Evolutionary conservation across 2,329 filamentous ascomycete species (phyloP), one percentile per base, ranked within the genome.

Genomic region (Thielaviopsis cerberus): DNA sequence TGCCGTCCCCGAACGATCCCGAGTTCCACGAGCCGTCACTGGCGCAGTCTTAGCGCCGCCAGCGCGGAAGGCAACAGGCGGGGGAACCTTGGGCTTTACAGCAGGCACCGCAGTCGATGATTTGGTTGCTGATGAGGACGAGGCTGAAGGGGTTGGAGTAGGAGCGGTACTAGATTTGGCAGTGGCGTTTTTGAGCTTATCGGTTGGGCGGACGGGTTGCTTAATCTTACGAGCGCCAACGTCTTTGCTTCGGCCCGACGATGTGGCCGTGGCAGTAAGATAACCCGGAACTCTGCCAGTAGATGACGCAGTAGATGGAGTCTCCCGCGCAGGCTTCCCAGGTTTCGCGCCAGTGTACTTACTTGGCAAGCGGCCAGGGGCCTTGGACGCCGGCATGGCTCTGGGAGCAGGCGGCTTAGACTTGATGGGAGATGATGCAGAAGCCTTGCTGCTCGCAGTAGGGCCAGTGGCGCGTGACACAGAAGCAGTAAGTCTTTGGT

Each of bases 401-500:
- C 50, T 52, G 45, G 58, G 58, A 62, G 45, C 23, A 61, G 56
- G 54, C 26, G 54, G 48, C 64, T 66, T 69, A 64, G 68, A 69
- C 20, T 66, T 64, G n/a, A 64, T 68, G 53, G 58, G 61, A 51
- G 57, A 59, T 26, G 64, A 52, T 24, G 65, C 25, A 45, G n/a
- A 25, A 27, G 54, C 20, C 54, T 50, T 17, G 50, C 34, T 6
- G 55, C 58, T 8, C 2, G 53, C 10, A 41, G 53, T 24, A 10
- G 55, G 22, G 1, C 45, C 50, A 20, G 41, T 50, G 30, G 51
- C 63, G 34, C 74, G 71, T 24, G 77, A 76, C 6, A 76, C 75
- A 17, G 78, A 66, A 50, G 79, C 66, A 0, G 76, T 74, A n/a
- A 78, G 71, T 6, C 76, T 76, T 62, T 79, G 75, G 0, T 72